Evolutionary conservation across 2,329 filamentous ascomycete genomes (phyloP), one percentile per base, ranked within the genome.

Genomic region (Penicillium oxalicum): DNA sequence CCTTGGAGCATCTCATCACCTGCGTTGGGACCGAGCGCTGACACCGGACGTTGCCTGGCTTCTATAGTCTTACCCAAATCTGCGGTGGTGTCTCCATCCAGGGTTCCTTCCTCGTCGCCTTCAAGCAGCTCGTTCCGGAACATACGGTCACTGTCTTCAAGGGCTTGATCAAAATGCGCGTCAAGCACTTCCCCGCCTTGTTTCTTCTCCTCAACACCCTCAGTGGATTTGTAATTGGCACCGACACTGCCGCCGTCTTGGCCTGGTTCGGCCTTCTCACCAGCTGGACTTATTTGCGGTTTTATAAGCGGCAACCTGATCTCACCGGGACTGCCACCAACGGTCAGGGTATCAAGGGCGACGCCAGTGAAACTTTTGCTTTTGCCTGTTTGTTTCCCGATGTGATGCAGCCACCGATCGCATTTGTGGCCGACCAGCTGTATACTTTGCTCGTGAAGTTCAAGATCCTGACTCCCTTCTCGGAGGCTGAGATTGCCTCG

Each of bases 351-450:
- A 81, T 95, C 58, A 87, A 85, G 55, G 93, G 93, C 54, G 93
- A 98, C 68, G 88, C 93, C 33, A 94, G 88, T 69, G 93, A 98
- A 70, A 95, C 91, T 0, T 98, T 98, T 66, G 87, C 91, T 6
- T 95, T 98, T 67, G 86, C 90, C 56, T 89, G 93, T 61, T 95
- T 98, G 76, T 97, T 97, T 73, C 93, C 93, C 0, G 87, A 86
- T 42, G 82, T 85, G 3, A 74, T 87, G 37, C 91, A 96, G 66
- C 87, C 89, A 0, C 75, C 88, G 11, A 78, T 97, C 37, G 81
- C 84, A 12, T 78, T 82, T 8, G 66, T 95, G n/a, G 80, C 87
- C 9, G 83, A 88, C 58, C 77, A 82, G 52, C 69, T 96, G 26
- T 96, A 91, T 71, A 77, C 79, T 49, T 68, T 86, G 4, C 75